Base-by-base conservation (phyloP, 805 yeast genomes). In the Candida patagonica region DNA sequence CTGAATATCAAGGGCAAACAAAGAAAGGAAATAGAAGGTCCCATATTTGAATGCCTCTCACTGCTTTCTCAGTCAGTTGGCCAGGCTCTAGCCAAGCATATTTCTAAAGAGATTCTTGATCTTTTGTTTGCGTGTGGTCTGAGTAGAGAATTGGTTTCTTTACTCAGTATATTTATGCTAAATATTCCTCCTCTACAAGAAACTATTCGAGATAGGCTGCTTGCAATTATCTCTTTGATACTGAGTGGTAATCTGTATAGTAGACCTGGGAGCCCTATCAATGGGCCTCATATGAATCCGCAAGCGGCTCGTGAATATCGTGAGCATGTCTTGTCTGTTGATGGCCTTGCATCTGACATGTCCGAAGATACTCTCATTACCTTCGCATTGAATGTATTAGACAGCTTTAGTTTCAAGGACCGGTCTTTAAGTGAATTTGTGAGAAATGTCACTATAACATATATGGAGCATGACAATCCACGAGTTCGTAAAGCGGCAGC, bases 1-100 rank as follows among this genome's bases (percentile, higher is more conserved):
- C 65, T 89, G 21, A 65, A 74, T 1, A 67, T 80, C 6, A 78
- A 74, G 51, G 63, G 67, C n/a, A 68, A 74, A 24, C 61, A 56
- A 6, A 4, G 76, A 46, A 80, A 76, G 53, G 87, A 81, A 36
- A 76, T 81, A 32, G 94, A 85, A 48, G 80, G 84, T 0, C 87
- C 95, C 1, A 74, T 89, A 16, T 89, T 88, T 53, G 84, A 82
- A 50, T 92, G 97, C 56, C 70, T 89, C 32, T 85, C 94, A 0
- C 82, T 85, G 60, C 63, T 92, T 26, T 88, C 96, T 0, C 71
- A 72, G 20, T 89, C 97, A 0, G 85, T 89, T 12, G 96, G 96
- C 0, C 94, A 95, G 9, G 94, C 95, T 0, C 66, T 89, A 41
- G 84, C 96, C 0, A 92, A 89, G 54, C 87, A 85, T 56, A 63